Base-by-base conservation (phyloP, 371 early-diverging fungal species). In the Apophysomyces variabilis region DNA sequence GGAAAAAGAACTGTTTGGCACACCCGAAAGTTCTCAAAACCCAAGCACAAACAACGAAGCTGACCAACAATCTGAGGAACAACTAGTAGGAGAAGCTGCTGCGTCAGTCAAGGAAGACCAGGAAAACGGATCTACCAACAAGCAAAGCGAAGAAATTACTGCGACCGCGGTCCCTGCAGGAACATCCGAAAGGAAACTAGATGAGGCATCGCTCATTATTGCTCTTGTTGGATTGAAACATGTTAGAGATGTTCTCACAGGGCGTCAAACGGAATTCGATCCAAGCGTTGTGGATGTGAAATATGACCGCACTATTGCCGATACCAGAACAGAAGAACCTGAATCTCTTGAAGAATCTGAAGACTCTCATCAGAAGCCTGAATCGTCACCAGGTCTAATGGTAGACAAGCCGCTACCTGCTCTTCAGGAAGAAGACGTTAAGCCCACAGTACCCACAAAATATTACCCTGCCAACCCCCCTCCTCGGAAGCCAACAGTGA, bases 201-300 rank as follows among this genome's bases (percentile, higher is more conserved):
- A 80, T 14, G 80, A 78, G 32, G 79, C 78, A 8, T 62, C 68
- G 0, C 41, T 83, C 1, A 70, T 80, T 36, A 69, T 75, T 57
- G 88, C 85, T 1, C 71, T 88, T 1, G 80, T 76, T 21, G 87
- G 87, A 0, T 70, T 89, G 43, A 88, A 87, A 54, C 88, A 89
- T 63, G 78, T 88, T 0, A 81, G 88, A 5, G 90, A 89, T 73
- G 82, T 87, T 7, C 63, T 89, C 18, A 60, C 77, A 7, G 88
- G 87, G 4, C 76, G 82, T 45, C 75, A 83, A 12, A 64, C 66
- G 38, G 78, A 82, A 8, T 76, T 87, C 56, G 83, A 89, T 61
- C 68, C 83, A 1, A 73, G 74, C 18, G 79, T 81, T 0, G 73
- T 87, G 4, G 76, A 80, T 59, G 54, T 60, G 21, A 21, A 50